A percentile compares a stretch with the other conserved stretches of the same genome.
phyloP scores from a whole-genome alignment of 2,329 filamentous ascomycete species.

The Penicillium paneum region DNA sequence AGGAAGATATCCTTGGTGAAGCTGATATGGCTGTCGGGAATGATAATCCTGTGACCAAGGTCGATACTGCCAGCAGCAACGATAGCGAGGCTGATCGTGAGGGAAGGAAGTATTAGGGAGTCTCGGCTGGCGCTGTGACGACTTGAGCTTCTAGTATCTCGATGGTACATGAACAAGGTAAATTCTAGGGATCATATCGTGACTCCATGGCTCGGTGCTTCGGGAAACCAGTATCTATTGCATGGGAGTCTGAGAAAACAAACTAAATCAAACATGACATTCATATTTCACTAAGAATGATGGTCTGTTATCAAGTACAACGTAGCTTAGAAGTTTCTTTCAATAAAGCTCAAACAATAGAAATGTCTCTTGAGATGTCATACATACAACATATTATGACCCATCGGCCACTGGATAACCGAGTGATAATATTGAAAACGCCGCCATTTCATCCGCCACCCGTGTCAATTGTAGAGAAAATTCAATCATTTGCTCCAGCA shows the following conservation, averaged over 20 bases:
- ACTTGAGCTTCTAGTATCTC: neutral
- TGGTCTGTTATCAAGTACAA: neutral
- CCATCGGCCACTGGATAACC: constrained; percentile 1
- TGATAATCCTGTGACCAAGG: constrained; percentile 20
- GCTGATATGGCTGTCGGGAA: constrained; percentile 43
- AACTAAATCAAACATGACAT: neutral
- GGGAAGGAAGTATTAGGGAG: constrained; percentile 8
- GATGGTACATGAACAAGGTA: neutral
- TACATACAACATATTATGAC: constrained; percentile 8
- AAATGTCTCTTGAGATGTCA: constrained; percentile 1
- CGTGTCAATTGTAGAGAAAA: constrained; percentile 2
- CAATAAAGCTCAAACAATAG: neutral
- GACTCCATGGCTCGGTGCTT: neutral
- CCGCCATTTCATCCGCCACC: constrained; percentile 1
- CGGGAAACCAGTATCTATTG: neutral
- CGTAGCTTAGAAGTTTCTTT: neutral
- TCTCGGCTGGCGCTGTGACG: neutral
- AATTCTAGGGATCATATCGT: neutral
- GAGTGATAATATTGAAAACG: constrained; percentile 2
- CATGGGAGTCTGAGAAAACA: neutral
- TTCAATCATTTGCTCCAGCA: constrained; percentile 1
- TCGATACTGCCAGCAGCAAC: constrained; percentile 47
- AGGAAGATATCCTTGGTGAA: constrained; percentile 76
- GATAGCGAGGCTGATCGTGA: constrained; percentile 22
- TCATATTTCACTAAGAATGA: neutral